Evolutionary conservation across 352 stramenopile species (phyloP), one percentile per base, ranked within the genome.

Genomic region (Globisporangium sylvaticum): DNA sequence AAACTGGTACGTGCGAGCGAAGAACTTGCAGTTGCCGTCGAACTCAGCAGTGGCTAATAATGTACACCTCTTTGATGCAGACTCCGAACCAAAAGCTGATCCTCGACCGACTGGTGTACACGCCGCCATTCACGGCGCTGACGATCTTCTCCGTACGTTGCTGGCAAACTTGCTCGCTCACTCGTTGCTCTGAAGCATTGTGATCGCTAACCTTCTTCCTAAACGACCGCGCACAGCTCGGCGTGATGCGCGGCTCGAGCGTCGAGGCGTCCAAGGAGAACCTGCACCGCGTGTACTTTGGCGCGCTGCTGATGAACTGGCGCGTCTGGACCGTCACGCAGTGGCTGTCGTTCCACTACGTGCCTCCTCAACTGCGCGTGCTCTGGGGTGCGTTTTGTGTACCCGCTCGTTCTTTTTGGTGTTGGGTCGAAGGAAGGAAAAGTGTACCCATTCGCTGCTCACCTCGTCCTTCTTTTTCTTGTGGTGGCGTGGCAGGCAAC

Each of bases 41-140:
- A 42, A 24, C 29, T 32, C 29, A 32, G 6, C 9, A 1, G 52
- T 34, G 25, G 3, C 52, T 57, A 12, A 42, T 18, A 42, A n/a
- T n/a, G n/a, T 10, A 42, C 34, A n/a, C n/a, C n/a, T n/a, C n/a
- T n/a, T n/a, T n/a, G n/a, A n/a, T 25, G 42, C 68, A 92, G 84
- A 89, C 81, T 0, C 69, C 81, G n/a, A 92, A 88, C 76, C 84
- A 89, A 59, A 92, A 92, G 70, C 75, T 92, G 5, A 37, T 91
- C 9, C 67, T 91, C 12, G 84, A 92, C 58, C 84, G 84, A 50
- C 64, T 92, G 12, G 24, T 88, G 31, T 85, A 84, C 71, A 91
- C 84, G 15, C 84, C 84, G 5, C 84, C 84, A 12, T 84, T 90
- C 65, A 72, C 87, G 31, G 82, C 84, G 15, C 75, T 91, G 55